A percentile compares a stretch with the other conserved stretches of the same genome.
Conservation (phyloP, 495 filamentous ascomycete genomes). For the Penicillium robsamsonii region DNA sequence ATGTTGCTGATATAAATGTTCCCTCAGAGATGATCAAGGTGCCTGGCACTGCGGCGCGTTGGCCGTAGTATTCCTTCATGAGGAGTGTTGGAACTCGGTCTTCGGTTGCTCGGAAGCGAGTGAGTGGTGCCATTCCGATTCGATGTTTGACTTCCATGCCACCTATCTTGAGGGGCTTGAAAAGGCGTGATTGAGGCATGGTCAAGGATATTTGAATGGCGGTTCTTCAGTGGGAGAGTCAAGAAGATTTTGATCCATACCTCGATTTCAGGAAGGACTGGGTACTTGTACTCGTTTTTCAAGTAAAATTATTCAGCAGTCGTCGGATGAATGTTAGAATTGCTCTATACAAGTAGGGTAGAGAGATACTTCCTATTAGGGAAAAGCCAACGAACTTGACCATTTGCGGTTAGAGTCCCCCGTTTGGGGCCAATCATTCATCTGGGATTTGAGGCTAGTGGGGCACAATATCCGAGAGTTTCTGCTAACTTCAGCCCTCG, state of each 20-base stretch:
- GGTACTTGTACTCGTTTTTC: background rate
- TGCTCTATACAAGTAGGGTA: background rate
- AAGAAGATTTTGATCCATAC: background rate
- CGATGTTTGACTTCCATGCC: conserved; percentile 44
- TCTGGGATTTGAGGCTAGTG: background rate
- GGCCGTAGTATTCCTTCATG: conserved; percentile 51
- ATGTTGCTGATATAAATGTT: conserved; percentile 56
- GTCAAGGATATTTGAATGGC: background rate
- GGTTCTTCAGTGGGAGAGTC: background rate
- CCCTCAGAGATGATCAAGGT: conserved; percentile 59
- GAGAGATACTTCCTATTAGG: background rate
- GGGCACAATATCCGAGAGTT: background rate
- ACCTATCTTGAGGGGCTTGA: conserved; percentile 51
- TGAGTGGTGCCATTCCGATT: conserved; percentile 52
- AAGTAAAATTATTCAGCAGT: background rate
- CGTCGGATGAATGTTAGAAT: background rate
- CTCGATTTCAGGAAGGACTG: background rate
- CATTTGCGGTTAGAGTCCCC: background rate
- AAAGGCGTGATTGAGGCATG: conserved; percentile 34
- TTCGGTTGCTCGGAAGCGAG: conserved; percentile 44
- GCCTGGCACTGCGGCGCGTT: conserved; percentile 49
- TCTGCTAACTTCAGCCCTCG: background rate
- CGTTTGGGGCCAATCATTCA: background rate
- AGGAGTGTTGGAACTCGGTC: conserved; percentile 35
- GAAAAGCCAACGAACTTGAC: background rate